Evolutionary conservation across 768 basidiomycete genomes (phyloP), one percentile per base, ranked within the genome.

Genomic region (Coprinopsis strossmayeri): DNA sequence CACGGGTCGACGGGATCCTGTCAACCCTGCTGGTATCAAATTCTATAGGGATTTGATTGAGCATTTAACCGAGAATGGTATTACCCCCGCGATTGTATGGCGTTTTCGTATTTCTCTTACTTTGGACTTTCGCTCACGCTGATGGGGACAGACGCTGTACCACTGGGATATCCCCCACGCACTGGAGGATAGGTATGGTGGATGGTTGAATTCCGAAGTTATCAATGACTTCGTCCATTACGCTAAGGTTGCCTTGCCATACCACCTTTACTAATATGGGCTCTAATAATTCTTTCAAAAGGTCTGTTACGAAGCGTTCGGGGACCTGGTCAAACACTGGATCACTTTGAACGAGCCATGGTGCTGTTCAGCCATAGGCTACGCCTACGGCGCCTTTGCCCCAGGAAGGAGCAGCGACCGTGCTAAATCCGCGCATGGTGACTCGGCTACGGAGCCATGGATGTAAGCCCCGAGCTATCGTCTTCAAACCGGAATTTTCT

Each of bases 141-240:
- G 15, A 7, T 32, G 30, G 30, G 7, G 9, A 7, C 53, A 85
- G 81, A 86, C 82, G 0, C 63, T 87, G 40, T 84, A 84, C 60
- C 84, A 83, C 58, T 88, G 85, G 87, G 87, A 90, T 55, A 69
- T 87, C 5, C 87, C 87, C 3, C 81, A 85, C 60, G 78, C 66
- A 1, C 69, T 91, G 37, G 76, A 85, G 30, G 81, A 87, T 46
- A 72, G 81, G 43, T 89, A 89, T 59, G 79, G 79, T 2, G 86
- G 86, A 2, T 89, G 84, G 85, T 65, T 85, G n/a, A 77, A 79
- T 64, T 77, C 74, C 53, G 71, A 81, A 48, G 76, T 86, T 43
- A 65, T 83, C 12, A 63, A 72, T 30, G 87, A 90, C 61, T 88
- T 72, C 47, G 71, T 72, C 23, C 66, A 74, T 54, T 89, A 83